phyloP scores from a whole-genome alignment of 441 rosid species.

The Populus tomentosa region DNA sequence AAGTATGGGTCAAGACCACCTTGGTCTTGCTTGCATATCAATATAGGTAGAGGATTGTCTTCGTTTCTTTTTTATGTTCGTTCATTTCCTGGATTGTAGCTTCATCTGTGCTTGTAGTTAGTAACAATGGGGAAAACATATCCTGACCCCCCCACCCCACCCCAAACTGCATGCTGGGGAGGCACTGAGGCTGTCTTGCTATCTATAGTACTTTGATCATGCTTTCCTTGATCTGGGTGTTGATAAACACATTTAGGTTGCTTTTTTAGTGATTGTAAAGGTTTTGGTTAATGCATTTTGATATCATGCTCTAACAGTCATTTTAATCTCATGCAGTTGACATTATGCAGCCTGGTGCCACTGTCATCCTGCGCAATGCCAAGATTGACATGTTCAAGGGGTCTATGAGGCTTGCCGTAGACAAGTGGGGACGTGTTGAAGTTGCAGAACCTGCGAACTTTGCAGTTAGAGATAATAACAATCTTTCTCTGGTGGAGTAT shows the following conservation, averaged over 20 bases:
- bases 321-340: constrained; percentile 46
- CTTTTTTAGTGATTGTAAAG: neutral
- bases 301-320: neutral
- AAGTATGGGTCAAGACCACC: neutral
- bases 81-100: neutral
- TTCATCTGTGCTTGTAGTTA: too few relatives aligned
- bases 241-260: neutral
- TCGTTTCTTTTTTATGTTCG: neutral
- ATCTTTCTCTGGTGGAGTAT: constrained; percentile 41
- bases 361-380: constrained; percentile 75
- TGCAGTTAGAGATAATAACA: constrained; percentile 59
- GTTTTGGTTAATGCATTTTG: neutral
- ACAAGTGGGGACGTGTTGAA: constrained; percentile 38
- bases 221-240: neutral
- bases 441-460: constrained; percentile 60
- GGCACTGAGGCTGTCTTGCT: neutral
- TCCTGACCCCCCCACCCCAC: neutral
- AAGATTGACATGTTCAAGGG: constrained; percentile 96
- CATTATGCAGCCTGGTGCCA: constrained; percentile 52
- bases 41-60: neutral
- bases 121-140: neutral
- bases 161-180: neutral
- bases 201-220: too few relatives aligned
- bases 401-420: constrained; percentile 69
- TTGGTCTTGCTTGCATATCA: neutral